phyloP scores from a whole-genome alignment of 2,329 filamentous ascomycete species.

The Helotiales sp. region DNA sequence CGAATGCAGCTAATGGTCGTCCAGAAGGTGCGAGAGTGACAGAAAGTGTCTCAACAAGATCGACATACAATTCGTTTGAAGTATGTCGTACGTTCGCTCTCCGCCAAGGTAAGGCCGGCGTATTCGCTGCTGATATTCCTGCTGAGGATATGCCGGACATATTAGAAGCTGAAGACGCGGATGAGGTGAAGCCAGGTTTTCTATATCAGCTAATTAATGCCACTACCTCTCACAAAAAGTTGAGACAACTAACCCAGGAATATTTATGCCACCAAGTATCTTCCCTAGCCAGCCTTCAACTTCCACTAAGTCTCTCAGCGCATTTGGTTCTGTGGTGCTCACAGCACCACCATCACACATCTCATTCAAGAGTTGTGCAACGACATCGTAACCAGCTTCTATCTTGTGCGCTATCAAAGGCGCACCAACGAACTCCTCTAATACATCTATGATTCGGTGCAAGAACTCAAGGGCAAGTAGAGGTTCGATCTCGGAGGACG shows the following conservation, averaged over 20 bases:
- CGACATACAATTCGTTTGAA: slow-evolving; percentile 95
- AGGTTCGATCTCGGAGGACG: slow-evolving; percentile 85
- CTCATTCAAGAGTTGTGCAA: slow-evolving; percentile 88
- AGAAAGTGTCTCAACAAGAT: slow-evolving; percentile 85
- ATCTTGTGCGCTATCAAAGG: slow-evolving; percentile 85
- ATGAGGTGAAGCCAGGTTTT: slow-evolving; percentile 32
- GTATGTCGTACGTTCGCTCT: slow-evolving; percentile 91
- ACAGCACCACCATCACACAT: slow-evolving; percentile 96
- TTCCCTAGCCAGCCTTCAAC: slow-evolving; percentile 89
- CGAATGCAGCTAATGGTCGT: slow-evolving; percentile 79
- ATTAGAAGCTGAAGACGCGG: slow-evolving; percentile 29
- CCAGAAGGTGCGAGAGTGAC: slow-evolving; percentile 91
- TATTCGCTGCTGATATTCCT: slow-evolving; percentile 41
- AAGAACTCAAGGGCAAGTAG: slow-evolving; percentile 91
- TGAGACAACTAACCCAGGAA: slow-evolving; percentile 63
- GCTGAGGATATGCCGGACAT: slow-evolving; percentile 36
- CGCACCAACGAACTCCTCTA: slow-evolving; percentile 91
- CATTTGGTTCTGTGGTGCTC: slow-evolving; percentile 89
- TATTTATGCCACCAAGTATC: slow-evolving; percentile 79
- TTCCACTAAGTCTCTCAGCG: slow-evolving; percentile 86
- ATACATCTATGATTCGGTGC: slow-evolving; percentile 85
- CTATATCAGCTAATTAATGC: slow-evolving; percentile 15
- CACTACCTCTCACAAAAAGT: neutral
- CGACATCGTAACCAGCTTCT: slow-evolving; percentile 87
- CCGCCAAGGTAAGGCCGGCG: slow-evolving; percentile 76